Base-by-base conservation (phyloP, 2,329 filamentous ascomycete species). In the Pezizomycotina sp. region DNA sequence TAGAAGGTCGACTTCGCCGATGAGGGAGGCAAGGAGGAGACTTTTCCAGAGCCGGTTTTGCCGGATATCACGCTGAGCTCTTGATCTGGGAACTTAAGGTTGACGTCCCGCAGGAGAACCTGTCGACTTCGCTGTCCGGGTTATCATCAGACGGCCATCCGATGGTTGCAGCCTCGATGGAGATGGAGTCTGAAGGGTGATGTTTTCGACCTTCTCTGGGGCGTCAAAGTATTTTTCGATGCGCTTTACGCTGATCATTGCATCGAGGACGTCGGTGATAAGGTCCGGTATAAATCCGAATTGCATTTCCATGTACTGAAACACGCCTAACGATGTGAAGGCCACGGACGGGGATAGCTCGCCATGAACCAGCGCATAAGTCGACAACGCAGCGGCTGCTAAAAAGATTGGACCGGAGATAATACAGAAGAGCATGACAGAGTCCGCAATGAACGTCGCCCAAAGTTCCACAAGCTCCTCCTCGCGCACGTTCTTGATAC, bases 11-110 rank as follows among this genome's bases (percentile, higher is more conserved):
- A 71, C 71, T 55, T 86, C 80, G 2, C 79, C 79, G 4, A 86
- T 65, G 15, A 86, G 70, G 0, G 77, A 68, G 1, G 77, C 68
- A 5, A 89, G 63, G 45, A 89, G 59, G 23, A 86, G 58, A 54
- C 74, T 81, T 86, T 86, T 10, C 80, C 80, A 6, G 72, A 72
- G 0, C 80, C 79, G 0, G 79, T 86, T 52, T 75, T 75, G 1
- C 79, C 79, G 3, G 76, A 78, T 21, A 86, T 71, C 18, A 51
- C 68, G 13, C 71, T 82, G 6, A 89, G 59, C 48, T 79, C 72
- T 12, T 71, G 68, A 10, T 62, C 55, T 0, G 78, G 79, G 48
- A 86, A 81, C 1, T 64, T 63, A 7, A 82, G 52, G 45, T 68
- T 70, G 31, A 84, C 49, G 47, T 77, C 63, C 34, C 67, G 66